These are phyloP conservation scores for Suillus tomentosus DNA, from an alignment of 768 basidiomycete species.

Conservation along the genomic window DNA sequence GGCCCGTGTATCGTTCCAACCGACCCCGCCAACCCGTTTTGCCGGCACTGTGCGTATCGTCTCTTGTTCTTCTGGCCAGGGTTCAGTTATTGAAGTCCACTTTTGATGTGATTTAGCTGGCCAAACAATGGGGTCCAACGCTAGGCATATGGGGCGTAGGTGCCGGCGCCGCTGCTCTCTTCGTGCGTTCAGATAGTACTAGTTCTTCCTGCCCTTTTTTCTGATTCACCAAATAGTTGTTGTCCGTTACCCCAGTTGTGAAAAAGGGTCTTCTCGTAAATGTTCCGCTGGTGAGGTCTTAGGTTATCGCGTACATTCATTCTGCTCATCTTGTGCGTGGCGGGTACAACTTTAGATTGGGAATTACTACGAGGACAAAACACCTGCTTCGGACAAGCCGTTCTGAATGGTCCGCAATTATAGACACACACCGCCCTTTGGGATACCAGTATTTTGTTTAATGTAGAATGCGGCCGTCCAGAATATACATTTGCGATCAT, in stretches of 20 bases:
- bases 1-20: constrained; percentile 44
- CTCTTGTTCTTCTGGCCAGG: constrained; percentile 4
- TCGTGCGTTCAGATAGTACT: constrained; percentile 44
- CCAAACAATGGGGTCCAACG: constrained; percentile 60
- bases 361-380: constrained; percentile 75
- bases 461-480: neutral
- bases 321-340: constrained; percentile 3
- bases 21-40: constrained; percentile 40
- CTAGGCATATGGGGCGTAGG: constrained; percentile 74
- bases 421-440: constrained; percentile 18
- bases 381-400: constrained; percentile 80
- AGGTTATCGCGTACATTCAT: neutral
- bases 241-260: constrained; percentile 86
- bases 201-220: neutral
- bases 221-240: constrained; percentile 44
- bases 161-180: constrained; percentile 63
- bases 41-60: constrained; percentile 40
- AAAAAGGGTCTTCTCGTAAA: constrained; percentile 73
- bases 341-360: constrained; percentile 50
- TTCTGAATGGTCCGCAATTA: constrained; percentile 48
- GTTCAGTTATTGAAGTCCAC: neutral
- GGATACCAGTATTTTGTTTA: constrained; percentile 15
- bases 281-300: constrained; percentile 66
- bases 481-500: neutral
- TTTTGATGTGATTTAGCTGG: constrained; percentile 35